phyloP scores from a whole-genome alignment of 2,329 filamentous ascomycete species.

The Arthrobotrys megalospora region DNA sequence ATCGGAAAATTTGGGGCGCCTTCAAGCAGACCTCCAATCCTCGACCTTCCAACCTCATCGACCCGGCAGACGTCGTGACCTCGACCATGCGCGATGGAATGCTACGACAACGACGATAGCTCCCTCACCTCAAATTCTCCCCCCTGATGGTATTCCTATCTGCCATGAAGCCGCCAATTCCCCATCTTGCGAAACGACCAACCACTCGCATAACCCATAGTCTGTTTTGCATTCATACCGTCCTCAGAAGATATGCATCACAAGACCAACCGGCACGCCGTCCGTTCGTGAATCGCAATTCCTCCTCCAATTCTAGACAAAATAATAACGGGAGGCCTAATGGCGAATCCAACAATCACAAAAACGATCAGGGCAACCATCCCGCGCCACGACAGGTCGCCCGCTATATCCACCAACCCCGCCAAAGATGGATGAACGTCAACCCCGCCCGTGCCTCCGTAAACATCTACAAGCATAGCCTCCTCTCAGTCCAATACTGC shows the following conservation, averaged over 20 bases:
- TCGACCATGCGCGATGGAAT: constrained; percentile 30
- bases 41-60: not conserved
- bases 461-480: constrained; percentile 34
- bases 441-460: constrained; percentile 17
- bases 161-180: constrained; percentile 38
- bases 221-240: not conserved
- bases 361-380: not conserved
- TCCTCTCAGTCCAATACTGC: constrained; percentile 49
- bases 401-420: constrained; percentile 5
- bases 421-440: constrained; percentile 33
- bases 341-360: not conserved
- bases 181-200: constrained; percentile 26
- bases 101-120: constrained; percentile 1
- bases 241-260: not conserved
- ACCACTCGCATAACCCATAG: not conserved
- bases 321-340: not conserved
- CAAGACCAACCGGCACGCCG: not conserved
- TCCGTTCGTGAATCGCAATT: not conserved
- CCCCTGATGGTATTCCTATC: not conserved
- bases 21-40: not conserved
- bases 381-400: not conserved
- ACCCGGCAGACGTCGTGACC: not conserved
- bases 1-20: not conserved
- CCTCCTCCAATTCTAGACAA: not conserved
- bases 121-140: not conserved